Percentiles rank a stretch among this genome's conserved stretches.
These are phyloP conservation scores for Diaporthe nobilis DNA, from an alignment of 2,329 filamentous ascomycete species.

Conservation along the genomic window DNA sequence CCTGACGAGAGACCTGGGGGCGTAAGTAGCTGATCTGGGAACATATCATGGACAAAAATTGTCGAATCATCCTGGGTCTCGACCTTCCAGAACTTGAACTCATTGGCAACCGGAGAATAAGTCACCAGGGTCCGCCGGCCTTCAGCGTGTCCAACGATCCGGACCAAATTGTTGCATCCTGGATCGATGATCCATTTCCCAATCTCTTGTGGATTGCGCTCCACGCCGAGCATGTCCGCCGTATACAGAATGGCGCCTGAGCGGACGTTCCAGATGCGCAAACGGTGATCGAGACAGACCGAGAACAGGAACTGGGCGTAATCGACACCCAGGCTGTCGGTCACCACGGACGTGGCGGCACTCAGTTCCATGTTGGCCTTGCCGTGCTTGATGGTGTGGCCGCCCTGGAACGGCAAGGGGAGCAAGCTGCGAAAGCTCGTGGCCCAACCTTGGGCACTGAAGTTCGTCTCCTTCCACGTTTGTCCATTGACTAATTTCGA, in stretches of 20 bases:
- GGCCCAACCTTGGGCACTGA: constrained; percentile 80
- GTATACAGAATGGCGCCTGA: constrained; percentile 83
- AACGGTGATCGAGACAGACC: constrained; percentile 87
- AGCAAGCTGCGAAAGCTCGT: constrained; percentile 77
- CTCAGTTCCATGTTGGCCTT: constrained; percentile 76
- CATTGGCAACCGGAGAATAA: constrained; percentile 88
- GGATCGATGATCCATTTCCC: constrained; percentile 85
- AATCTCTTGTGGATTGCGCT: constrained; percentile 75
- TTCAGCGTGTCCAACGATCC: constrained; percentile 73
- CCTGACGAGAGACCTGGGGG: constrained; percentile 79
- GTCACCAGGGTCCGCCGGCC: constrained; percentile 77
- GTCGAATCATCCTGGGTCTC: constrained; percentile 75
- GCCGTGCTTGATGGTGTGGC: constrained; percentile 74
- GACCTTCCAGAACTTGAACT: constrained; percentile 95
- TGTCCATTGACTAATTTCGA: constrained; percentile 45
- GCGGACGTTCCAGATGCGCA: constrained; percentile 91
- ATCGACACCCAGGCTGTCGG: constrained; percentile 65
- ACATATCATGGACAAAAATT: constrained; percentile 79
- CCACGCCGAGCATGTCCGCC: constrained; percentile 81
- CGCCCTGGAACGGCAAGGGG: constrained; percentile 76
- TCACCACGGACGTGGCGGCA: constrained; percentile 74
- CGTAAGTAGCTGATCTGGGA: constrained; percentile 73
- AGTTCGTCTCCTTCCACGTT: constrained; percentile 80
- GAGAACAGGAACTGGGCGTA: constrained; percentile 76
- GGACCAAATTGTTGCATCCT: constrained; percentile 81